Base-by-base conservation (phyloP, 345 rosid genomes). In the Excoecaria agallocha region DNA sequence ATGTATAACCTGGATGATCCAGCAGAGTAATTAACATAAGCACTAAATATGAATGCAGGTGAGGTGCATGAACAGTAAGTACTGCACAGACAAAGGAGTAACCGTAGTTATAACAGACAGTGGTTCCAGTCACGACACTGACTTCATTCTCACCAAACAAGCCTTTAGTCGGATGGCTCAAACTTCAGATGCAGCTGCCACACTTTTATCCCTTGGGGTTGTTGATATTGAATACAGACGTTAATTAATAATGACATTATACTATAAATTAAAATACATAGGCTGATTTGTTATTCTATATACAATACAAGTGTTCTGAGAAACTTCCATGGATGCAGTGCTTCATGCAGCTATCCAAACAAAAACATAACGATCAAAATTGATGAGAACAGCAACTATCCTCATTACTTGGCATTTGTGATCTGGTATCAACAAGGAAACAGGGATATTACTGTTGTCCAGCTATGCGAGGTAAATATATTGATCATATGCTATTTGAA, bases 401-500 rank as follows among this genome's bases (percentile, higher is more conserved):
- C 94, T 75, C 58, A 84, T 70, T 90, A 90, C 66, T 78, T 90
- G 78, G 94, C 76, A 55, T 90, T 90, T 65, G 81, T 81, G 55
- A 75, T 90, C 49, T 82, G 89, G 90, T 82, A 80, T 78, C 94
- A 90, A 74, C 90, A 90, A 82, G 94, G 94, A 45, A 79, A 75
- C 38, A 87, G 68, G 70, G 94, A 90, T 70, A 87, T 90, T 73
- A 86, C 89, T 0, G 94, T 89, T 11, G 94, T 90, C 65, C 92
- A 88, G 79, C 83, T 90, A 10, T 90, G 94, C 13, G 90, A 90
- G 89, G 94, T 90, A 83, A 22, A 16, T 43, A 30, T 2, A 30
- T 30, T 30, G 2, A 30, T 30, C 30, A 30, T 30, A 30, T 30
- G 2, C 30, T 30, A 30, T 30, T 30, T 0, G 30, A 30, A 30